Percentiles rank a stretch among this genome's conserved stretches.
Evolutionary conservation across 192 early-diverging fungal genomes (phyloP).

Genomic region (Rhizoclosmatium globosum): DNA sequence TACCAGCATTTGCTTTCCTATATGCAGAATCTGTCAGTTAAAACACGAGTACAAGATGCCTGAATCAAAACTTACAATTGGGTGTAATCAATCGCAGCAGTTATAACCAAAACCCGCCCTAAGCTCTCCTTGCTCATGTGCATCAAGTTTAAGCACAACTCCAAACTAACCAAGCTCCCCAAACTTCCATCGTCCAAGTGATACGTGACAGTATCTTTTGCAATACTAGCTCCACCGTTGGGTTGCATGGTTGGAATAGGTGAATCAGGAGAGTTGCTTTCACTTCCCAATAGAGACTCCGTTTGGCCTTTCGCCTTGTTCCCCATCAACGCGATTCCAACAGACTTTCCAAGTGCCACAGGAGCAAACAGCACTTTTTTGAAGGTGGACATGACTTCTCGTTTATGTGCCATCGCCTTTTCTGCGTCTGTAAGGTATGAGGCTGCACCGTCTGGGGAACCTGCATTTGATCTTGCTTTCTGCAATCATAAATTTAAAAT

Average conservation of each 20-base stretch:
- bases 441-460: conserved; percentile 26
- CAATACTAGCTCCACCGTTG: not conserved
- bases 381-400: conserved; percentile 62
- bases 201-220: conserved; percentile 62
- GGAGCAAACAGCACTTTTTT: conserved; percentile 65
- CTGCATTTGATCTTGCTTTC: conserved; percentile 37
- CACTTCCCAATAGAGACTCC: conserved; percentile 16
- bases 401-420: conserved; percentile 59
- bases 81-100: conserved; percentile 42
- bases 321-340: conserved; percentile 26
- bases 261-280: not conserved
- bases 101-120: conserved; percentile 58
- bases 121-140: conserved; percentile 84
- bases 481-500: not conserved
- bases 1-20: conserved; percentile 79
- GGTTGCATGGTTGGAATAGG: not conserved
- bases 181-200: conserved; percentile 67
- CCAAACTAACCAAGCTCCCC: conserved; percentile 75
- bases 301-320: conserved; percentile 17
- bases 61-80: conserved; percentile 43
- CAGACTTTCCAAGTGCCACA: conserved; percentile 51
- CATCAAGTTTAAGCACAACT: conserved; percentile 86
- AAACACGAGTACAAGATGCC: not conserved
- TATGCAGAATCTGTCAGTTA: not conserved
- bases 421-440: conserved; percentile 55